Evolutionary conservation across 176 grass and related monocot genomes (phyloP), one percentile per base, ranked within the genome.

Genomic region (Poa pratensis): DNA sequence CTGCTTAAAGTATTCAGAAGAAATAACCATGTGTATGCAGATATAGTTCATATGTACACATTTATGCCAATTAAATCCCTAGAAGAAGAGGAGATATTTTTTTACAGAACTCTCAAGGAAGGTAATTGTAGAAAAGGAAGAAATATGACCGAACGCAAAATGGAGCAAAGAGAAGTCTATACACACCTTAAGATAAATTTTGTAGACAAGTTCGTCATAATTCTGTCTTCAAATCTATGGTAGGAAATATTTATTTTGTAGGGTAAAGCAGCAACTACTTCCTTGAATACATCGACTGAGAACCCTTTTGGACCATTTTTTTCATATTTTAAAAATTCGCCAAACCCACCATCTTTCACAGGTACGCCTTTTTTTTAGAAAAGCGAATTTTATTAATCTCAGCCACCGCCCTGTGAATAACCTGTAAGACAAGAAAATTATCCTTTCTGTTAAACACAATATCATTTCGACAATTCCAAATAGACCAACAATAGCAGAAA

Each of bases 171-270:
- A 3, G 27, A 76, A 60, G 4, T 75, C 59, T 15, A 88, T 39
- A 34, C 80, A 54, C 62, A 94, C 92, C 87, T 91, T 85, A 43
- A 82, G 84, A 80, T 90, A 94, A 84, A 97, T 86, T 34, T 92
- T 84, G 75, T 93, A 88, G 53, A 97, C 32, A 37, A 97, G 90
- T 12, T 91, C 84, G 6, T 97, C 92, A 22, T 49, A 49, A 49
- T 49, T 69, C n/a, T 26, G 48, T 94, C 37, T 32, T 19, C 40
- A 81, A 86, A 94, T n/a, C 57, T 11, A 34, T 5, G 9, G 48
- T 89, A 97, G 1, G 0, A 0, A 60, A 14, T 34, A 17, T 5
- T 15, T 48, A 94, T 35, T 1, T 84, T 0, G 43, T 94, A 97
- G 43, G 88, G 88, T 28, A 97, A 39, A 76, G 26, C 8, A 6